Evolutionary conservation across 2,329 filamentous ascomycete species (phyloP).

Genomic region (Periconia sp.): DNA sequence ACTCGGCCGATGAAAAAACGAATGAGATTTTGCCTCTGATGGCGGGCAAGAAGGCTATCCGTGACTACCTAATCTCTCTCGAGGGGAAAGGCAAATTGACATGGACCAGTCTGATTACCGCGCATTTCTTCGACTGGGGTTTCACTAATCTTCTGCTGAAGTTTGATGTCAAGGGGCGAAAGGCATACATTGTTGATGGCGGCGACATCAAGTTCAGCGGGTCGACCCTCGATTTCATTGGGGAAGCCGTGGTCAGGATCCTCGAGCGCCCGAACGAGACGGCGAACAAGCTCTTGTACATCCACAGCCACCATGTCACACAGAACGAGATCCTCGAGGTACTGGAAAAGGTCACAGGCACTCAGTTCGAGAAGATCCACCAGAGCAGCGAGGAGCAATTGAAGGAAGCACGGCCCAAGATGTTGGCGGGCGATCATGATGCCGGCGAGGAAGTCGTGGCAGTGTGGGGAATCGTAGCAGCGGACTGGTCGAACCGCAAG

Average conservation of each 20-base stretch:
- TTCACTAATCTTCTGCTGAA: slow-evolving; percentile 54
- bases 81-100: slow-evolving; percentile 46
- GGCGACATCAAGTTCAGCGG: slow-evolving; percentile 58
- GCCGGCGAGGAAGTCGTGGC: slow-evolving; percentile 37
- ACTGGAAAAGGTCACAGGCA: slow-evolving; percentile 56
- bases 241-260: slow-evolving; percentile 55
- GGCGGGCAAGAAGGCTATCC: slow-evolving; percentile 49
- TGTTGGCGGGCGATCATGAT: slow-evolving; percentile 35
- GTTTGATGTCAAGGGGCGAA: slow-evolving; percentile 54
- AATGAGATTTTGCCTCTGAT: slow-evolving; percentile 56
- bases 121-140: slow-evolving; percentile 65
- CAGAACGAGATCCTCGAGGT: slow-evolving; percentile 61
- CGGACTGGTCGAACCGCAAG: slow-evolving; percentile 35
- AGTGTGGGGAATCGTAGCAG: slow-evolving; percentile 37
- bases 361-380: slow-evolving; percentile 53
- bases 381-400: slow-evolving; percentile 39
- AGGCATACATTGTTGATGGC: slow-evolving; percentile 59
- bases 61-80: slow-evolving; percentile 53
- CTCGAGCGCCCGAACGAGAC: slow-evolving; percentile 51
- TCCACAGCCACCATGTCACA: slow-evolving; percentile 60
- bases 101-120: slow-evolving; percentile 64
- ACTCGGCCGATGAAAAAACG: slow-evolving; percentile 43
- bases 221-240: slow-evolving; percentile 57
- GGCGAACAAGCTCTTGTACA: slow-evolving; percentile 59
- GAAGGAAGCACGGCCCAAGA: slow-evolving; percentile 27